A percentile compares a stretch with the other conserved stretches of the same genome.
Evolutionary conservation across 1,284 basidiomycete species (phyloP).

Genomic region (Violaceomyces palustris): DNA sequence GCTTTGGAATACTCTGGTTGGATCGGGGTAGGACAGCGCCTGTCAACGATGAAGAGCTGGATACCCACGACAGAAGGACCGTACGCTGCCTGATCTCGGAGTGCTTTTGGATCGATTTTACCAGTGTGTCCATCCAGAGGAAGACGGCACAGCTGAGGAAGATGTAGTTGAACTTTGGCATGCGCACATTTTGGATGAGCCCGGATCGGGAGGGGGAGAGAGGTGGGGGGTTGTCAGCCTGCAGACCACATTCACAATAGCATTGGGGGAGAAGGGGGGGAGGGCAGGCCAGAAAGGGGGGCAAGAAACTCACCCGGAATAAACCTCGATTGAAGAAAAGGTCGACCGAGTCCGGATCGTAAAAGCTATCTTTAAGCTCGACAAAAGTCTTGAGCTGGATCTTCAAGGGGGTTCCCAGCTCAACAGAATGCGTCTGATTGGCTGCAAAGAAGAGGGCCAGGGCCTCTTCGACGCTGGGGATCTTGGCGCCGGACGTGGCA

Average conservation of each 20-base stretch:
- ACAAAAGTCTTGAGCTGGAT: slow-evolving; percentile 12
- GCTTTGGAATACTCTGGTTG: too few relatives aligned
- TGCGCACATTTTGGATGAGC: too few relatives aligned
- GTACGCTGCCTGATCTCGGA: slow-evolving; percentile 1
- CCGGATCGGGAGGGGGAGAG: too few relatives aligned
- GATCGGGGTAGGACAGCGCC: too few relatives aligned
- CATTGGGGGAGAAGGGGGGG: too few relatives aligned
- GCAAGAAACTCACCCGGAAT: too few relatives aligned
- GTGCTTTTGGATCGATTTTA: slow-evolving; percentile 18
- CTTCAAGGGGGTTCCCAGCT: slow-evolving; percentile 9
- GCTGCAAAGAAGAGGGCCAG: slow-evolving; percentile 5
- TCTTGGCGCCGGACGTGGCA: slow-evolving; percentile 16
- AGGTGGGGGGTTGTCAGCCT: too few relatives aligned
- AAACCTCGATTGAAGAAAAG: slow-evolving; percentile 9
- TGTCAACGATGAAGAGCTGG: too few relatives aligned
- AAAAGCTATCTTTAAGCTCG: slow-evolving; percentile 12
- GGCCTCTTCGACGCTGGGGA: slow-evolving; percentile 9
- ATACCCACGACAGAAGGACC: too few relatives aligned
- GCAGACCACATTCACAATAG: too few relatives aligned
- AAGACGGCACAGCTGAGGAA: slow-evolving; percentile 16
- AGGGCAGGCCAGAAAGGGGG: too few relatives aligned
- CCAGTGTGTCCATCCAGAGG: slow-evolving; percentile 12
- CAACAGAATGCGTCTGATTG: slow-evolving; percentile 5
- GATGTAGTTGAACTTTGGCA: slow-evolving; percentile 31
- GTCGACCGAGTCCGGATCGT: slow-evolving; percentile 14